phyloP scores from a whole-genome alignment of 768 basidiomycete genomes.

The Agaricus subrufescens region DNA sequence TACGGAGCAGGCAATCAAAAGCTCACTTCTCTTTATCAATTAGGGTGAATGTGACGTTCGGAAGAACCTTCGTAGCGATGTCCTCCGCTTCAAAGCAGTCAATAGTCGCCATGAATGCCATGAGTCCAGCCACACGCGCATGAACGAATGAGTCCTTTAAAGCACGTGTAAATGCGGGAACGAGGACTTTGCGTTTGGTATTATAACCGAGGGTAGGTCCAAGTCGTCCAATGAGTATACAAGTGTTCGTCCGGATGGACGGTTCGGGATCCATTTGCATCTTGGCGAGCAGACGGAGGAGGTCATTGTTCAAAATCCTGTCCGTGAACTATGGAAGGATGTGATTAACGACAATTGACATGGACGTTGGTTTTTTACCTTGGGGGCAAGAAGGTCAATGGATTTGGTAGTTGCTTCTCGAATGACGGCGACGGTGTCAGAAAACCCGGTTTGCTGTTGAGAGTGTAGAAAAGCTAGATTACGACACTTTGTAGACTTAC shows the following conservation, averaged over 20 bases:
- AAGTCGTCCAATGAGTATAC: constrained; percentile 89
- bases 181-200: constrained; percentile 94
- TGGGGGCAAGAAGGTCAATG: constrained; percentile 77
- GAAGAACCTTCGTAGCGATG: constrained; percentile 84
- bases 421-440: constrained; percentile 90
- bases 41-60: constrained; percentile 72
- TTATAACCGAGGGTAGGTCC: constrained; percentile 81
- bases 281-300: constrained; percentile 87
- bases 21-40: constrained; percentile 92
- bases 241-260: constrained; percentile 95
- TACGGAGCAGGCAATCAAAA: not conserved
- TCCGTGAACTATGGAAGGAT: constrained; percentile 62
- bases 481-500: constrained; percentile 39
- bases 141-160: constrained; percentile 91
- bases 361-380: constrained; percentile 40
- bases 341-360: constrained; percentile 1
- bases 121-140: constrained; percentile 87
- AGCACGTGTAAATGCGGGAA: constrained; percentile 89
- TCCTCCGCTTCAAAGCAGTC: constrained; percentile 90
- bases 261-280: constrained; percentile 91
- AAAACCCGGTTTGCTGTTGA: constrained; percentile 86
- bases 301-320: constrained; percentile 93
- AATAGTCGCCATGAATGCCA: constrained; percentile 93
- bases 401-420: constrained; percentile 93
- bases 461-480: not conserved